A percentile compares a stretch with the other conserved stretches of the same genome.
Evolutionary conservation across 495 filamentous ascomycete species (phyloP).

Genomic region (Trichocladium antarcticum): DNA sequence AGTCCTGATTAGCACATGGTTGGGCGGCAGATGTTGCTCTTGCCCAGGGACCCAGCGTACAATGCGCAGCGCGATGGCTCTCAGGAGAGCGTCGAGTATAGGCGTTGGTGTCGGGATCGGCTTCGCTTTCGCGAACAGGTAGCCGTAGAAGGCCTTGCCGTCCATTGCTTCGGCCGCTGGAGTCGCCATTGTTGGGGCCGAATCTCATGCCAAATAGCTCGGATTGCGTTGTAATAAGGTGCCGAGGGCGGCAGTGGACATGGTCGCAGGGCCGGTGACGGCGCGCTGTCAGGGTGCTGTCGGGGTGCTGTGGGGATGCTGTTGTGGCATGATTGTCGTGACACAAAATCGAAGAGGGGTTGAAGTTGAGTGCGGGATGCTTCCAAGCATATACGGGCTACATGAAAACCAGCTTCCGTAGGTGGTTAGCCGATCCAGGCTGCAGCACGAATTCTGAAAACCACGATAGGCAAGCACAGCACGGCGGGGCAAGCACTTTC

Average conservation of each 20-base stretch:
- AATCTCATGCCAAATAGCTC: slow-evolving; percentile 3
- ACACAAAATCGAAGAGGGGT: slow-evolving; percentile 7
- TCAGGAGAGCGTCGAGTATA: slow-evolving; percentile 63
- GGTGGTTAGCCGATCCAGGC: slow-evolving; percentile 3
- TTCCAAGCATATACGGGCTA: slow-evolving; percentile 1
- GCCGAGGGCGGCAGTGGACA: not conserved
- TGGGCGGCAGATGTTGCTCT: not conserved
- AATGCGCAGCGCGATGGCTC: slow-evolving; percentile 69
- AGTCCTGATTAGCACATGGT: not conserved
- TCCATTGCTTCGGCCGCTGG: slow-evolving; percentile 14
- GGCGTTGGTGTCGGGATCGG: slow-evolving; percentile 64
- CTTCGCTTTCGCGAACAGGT: slow-evolving; percentile 55
- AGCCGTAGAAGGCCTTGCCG: slow-evolving; percentile 57
- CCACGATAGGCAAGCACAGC: not conserved
- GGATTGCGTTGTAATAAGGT: not conserved
- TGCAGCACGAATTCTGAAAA: slow-evolving; percentile 1
- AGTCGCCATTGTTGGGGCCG: slow-evolving; percentile 14
- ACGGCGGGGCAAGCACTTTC: not conserved
- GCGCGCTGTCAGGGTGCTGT: no score
- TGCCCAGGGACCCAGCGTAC: slow-evolving; percentile 41
- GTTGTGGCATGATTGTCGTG: not conserved
- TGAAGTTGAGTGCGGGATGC: not conserved
- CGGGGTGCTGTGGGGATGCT: no score
- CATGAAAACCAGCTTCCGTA: not conserved
- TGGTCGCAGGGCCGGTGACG: not conserved